Base-by-base conservation (phyloP, 331 rosid genomes). In the Pyrus hybrid region DNA sequence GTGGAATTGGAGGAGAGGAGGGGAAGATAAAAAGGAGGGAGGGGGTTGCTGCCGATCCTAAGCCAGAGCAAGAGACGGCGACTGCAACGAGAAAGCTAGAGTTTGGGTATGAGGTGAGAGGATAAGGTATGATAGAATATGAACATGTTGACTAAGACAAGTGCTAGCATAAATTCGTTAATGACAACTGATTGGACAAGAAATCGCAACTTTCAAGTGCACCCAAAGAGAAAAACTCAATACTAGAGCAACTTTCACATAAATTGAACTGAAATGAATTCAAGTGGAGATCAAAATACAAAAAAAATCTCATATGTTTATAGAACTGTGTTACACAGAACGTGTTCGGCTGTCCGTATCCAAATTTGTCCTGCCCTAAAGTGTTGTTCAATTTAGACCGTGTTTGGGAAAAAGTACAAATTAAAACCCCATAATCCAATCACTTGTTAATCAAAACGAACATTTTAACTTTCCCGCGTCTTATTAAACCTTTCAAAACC, bases 391-490 rank as follows among this genome's bases (percentile, higher is more conserved):
- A 22, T 3, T 33, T 17, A 1, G 18, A 8, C 49, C 2, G 13
- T 29, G 70, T 79, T 79, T 73, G 83, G 64, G 22, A 73, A 58
- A 56, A 58, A 8, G 28, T 13, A 56, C 35, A 65, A 28, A 7
- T 49, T 43, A 68, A 60, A 67, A 6, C 79, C 56, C 0, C 8
- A 8, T 9, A 21, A 0, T 17, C 23, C 14, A 54, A 25, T 41
- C 37, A 13, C 20, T 6, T 20, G 60, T 73, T 43, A 5, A 23
- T 20, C 18, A 54, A 54, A 13, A 17, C 12, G 20, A 2, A 4
- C 28, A 49, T 37, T 12, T 77, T 14, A 20, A 37, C 9, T 70
- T 79, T 79, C 83, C 86, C 83, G 83, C 86, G 76, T 61, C 70
- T 21, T 70, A 8, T 71, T 43, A 37, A 17, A 41, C n/a, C 22